Evolutionary conservation across 2,329 filamentous ascomycete genomes (phyloP), one percentile per base, ranked within the genome.

Genomic region (Venturia carpophila): DNA sequence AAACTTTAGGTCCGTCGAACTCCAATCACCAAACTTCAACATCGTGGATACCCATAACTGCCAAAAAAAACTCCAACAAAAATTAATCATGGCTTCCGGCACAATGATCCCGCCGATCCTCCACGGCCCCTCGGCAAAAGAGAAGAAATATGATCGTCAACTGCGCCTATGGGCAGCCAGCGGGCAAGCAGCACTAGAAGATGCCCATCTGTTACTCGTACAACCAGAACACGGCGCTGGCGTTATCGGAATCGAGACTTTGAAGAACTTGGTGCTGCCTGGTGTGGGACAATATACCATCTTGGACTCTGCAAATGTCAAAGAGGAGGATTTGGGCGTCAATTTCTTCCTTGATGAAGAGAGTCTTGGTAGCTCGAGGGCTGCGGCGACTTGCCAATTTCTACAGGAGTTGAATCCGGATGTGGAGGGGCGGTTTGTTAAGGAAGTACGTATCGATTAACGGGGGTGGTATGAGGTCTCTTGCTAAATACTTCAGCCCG

Each of bases 191-290:
- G 93, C 92, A 19, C 82, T 99, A 1, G 95, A 99, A 76, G 86
- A 91, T 65, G 90, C 94, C 27, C 90, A 95, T 70, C 87, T 99
- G n/a, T 84, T 97, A 15, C 83, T 99, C 5, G 80, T 99, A 67
- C 97, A 96, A 76, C 90, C 89, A 0, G 52, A 58, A n/a, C 9
- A 27, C 24, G 89, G 91, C 1, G 79, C 88, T n/a, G 93, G 93
- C 11, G 90, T 92, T 1, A 90, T 92, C 42, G 94, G 92, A 17
- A 83, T 95, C 15, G 94, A 99, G 76, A 87, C 92, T 0, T 83
- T 99, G 67, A 99, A 99, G 82, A 99, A 99, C 73, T 84, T 99
- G n/a, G 90, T 99, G 3, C 80, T 99, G 10, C 94, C 94, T 66
- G 88, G 92, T 3, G 89, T 97, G 71, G 95, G 94, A 10, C 85